Percentiles rank a stretch among this genome's conserved stretches.
Conservation (phyloP, 192 early-diverging fungal species). For the Chytriomyces confervae region DNA sequence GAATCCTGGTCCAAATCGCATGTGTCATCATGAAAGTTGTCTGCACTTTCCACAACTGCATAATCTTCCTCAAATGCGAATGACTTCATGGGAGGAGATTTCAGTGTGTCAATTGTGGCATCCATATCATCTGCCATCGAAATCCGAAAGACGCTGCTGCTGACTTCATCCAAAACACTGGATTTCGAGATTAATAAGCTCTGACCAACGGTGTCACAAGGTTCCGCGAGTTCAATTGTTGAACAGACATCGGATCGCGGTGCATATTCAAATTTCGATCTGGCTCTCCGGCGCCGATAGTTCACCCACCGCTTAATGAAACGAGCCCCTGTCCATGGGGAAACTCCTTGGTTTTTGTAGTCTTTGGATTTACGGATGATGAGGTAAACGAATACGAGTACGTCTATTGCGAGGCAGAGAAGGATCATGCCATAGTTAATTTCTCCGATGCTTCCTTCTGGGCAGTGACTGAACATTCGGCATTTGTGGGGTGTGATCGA, state of each 20-base stretch:
- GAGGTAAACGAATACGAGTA: not conserved
- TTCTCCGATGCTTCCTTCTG: slow-evolving; percentile 17
- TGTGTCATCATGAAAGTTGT: not conserved
- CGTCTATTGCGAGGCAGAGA: slow-evolving; percentile 9
- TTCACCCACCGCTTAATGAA: not conserved
- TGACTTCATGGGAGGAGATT: not conserved
- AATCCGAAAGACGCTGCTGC: too few relatives aligned
- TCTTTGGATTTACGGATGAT: not conserved
- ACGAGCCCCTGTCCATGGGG: not conserved
- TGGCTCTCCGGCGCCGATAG: slow-evolving; percentile 11
- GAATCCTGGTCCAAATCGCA: not conserved
- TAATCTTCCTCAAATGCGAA: not conserved
- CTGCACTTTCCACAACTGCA: not conserved
- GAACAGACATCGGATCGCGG: not conserved
- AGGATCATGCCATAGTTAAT: slow-evolving; percentile 4
- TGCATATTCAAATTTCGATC: not conserved
- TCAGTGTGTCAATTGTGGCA: not conserved
- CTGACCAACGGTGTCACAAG: too few relatives aligned
- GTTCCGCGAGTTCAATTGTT: not conserved
- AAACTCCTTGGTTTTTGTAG: not conserved
- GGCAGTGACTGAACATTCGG: slow-evolving; percentile 9
- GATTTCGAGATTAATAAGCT: too few relatives aligned
- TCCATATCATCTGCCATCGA: too few relatives aligned
- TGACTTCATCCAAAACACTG: too few relatives aligned
- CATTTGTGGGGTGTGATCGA: slow-evolving; percentile 8